Percentiles rank a stretch among this genome's conserved stretches.
Conservation (phyloP, 225 moss, liverwort and hornwort species). For the Pseudisothecium myosuroides region DNA sequence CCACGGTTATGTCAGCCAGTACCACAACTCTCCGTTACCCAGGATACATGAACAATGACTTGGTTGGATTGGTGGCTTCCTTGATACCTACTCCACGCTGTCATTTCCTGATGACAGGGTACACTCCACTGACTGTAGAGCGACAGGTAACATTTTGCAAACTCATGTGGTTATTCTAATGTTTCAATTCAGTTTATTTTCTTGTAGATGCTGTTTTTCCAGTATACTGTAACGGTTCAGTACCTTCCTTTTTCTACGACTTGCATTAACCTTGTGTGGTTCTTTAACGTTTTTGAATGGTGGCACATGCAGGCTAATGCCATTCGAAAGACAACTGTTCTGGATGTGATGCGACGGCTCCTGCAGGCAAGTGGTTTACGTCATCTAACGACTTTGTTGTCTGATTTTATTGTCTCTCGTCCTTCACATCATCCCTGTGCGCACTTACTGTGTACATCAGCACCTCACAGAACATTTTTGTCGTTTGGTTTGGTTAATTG, state of each 20-base stretch:
- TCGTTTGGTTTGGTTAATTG: not conserved
- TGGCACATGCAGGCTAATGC: slow-evolving; percentile 78
- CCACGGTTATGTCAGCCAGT: slow-evolving; percentile 99
- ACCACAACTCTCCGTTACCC: slow-evolving; percentile 99
- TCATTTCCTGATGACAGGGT: slow-evolving; percentile 99
- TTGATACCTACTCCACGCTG: slow-evolving; percentile 97
- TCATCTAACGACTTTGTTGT: not conserved
- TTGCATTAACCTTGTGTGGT: not conserved
- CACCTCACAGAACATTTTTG: not conserved
- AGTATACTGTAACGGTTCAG: not conserved
- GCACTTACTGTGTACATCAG: not conserved
- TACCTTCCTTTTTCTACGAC: not conserved
- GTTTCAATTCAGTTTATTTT: not conserved
- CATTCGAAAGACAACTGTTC: slow-evolving; percentile 95
- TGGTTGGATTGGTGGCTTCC: slow-evolving; percentile 95
- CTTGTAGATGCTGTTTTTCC: not conserved
- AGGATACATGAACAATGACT: slow-evolving; percentile 98
- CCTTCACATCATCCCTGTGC: not conserved
- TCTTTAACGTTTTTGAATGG: not conserved
- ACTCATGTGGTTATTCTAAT: not conserved
- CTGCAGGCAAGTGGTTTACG: slow-evolving; percentile 57
- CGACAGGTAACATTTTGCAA: slow-evolving; percentile 61
- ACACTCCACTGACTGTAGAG: slow-evolving; percentile 96
- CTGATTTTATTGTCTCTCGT: not conserved
- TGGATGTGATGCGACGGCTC: slow-evolving; percentile 97